Evolutionary conservation across 2,329 filamentous ascomycete genomes (phyloP).

Genomic region (Penicillium glabrum): DNA sequence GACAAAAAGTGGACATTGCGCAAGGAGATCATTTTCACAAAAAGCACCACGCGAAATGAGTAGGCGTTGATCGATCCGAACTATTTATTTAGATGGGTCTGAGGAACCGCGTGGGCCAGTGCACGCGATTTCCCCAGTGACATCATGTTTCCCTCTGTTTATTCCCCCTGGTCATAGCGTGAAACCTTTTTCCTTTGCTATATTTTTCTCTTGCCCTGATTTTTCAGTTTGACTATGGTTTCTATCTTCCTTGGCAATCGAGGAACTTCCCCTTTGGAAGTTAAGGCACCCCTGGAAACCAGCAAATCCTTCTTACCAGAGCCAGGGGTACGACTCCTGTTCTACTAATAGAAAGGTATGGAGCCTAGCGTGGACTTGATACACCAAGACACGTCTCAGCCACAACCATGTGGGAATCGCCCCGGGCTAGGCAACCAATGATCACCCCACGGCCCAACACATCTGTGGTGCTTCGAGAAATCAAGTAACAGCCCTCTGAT

Average conservation of each 20-base stretch:
- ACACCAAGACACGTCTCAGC: constrained; percentile 25
- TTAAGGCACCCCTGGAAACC: neutral
- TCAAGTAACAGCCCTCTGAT: neutral
- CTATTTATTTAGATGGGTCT: constrained; percentile 16
- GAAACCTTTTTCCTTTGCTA: constrained; percentile 2
- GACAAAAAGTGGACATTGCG: neutral
- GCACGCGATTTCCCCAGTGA: constrained; percentile 26
- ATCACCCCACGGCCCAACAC: neutral
- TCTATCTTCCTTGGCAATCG: neutral
- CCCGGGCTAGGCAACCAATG: constrained; percentile 2
- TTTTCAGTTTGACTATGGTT: neutral
- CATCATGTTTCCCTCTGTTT: constrained; percentile 13
- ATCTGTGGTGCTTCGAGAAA: neutral
- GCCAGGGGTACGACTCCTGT: constrained; percentile 12
- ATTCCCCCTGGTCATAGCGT: constrained; percentile 18
- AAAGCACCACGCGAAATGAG: constrained; percentile 10
- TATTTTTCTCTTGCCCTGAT: neutral
- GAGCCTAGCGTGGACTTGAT: constrained; percentile 24
- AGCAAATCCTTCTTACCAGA: neutral
- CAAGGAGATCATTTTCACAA: neutral
- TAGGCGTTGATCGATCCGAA: constrained; percentile 10
- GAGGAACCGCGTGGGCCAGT: constrained; percentile 12
- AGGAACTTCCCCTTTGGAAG: neutral
- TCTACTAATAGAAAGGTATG: constrained; percentile 26
- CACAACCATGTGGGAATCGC: constrained; percentile 26